Base-by-base conservation (phyloP, 345 rosid species). In the Psidium friedrichsthalianum region DNA sequence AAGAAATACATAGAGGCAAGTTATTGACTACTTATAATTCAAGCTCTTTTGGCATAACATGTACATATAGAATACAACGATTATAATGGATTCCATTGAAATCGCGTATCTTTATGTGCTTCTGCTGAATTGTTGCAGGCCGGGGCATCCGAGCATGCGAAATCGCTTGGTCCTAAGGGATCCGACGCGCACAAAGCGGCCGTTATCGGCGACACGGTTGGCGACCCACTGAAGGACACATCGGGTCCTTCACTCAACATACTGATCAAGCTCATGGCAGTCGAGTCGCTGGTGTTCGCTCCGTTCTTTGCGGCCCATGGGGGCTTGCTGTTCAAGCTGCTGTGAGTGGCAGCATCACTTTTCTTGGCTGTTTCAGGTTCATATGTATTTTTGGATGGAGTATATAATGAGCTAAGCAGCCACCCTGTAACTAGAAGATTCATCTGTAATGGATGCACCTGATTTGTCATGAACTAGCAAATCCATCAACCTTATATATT, bases 231-330 rank as follows among this genome's bases (percentile, higher is more conserved):
- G 52, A 93, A 94, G 91, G 97, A 93, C 90, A 93, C 95, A 3
- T 94, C 95, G 0, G 95, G 95, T 6, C 95, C 97, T 2, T 94
- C 95, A 8, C 95, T 92, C 29, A 94, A 94, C 89, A 93, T 94
- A 87, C 89, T 94, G 52, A 94, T 94, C 88, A 94, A 94, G 93
- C 95, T 94, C 85, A 93, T 92, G 97, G 97, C 97, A 0, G 97
- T 94, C 1, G 97, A 94, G 85, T 91, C 95, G 0, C 85, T 94
- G 84, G 97, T 93, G 55, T 94, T 94, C 56, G 97, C 97, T 22
- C 95, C 95, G 1, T 94, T 94, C 91, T 94, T 93, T 16, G 95
- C 97, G 0, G 89, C 95, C 84, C 95, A 94, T 47, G 97, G 95
- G 0, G 97, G 93, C 82, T 74, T 92, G 64, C 83, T 94, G 58